Conservation (phyloP, 768 basidiomycete genomes). For the Russula olivacea region DNA sequence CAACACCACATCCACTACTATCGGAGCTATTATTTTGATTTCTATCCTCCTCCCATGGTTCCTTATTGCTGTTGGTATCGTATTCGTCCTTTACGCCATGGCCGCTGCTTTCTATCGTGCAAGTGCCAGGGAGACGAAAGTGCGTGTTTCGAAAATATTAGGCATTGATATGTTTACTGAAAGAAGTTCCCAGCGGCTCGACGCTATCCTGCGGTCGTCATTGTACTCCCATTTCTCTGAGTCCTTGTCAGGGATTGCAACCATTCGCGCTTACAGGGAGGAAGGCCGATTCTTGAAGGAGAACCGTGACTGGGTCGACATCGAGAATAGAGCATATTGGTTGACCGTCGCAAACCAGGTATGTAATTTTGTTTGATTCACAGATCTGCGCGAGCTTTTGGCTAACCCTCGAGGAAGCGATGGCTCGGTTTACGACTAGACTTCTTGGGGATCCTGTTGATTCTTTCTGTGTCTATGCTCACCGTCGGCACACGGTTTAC, state of each 20-base stretch:
- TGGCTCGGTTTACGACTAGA: conserved; percentile 93
- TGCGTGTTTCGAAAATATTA: background rate
- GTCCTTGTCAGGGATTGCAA: conserved; percentile 78
- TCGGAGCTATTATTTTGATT: conserved; percentile 75
- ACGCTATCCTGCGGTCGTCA: conserved; percentile 77
- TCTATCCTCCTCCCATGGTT: conserved; percentile 79
- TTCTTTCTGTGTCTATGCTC: conserved; percentile 75
- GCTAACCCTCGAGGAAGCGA: conserved; percentile 61
- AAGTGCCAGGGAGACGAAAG: conserved; percentile 84
- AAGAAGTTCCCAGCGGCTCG: conserved; percentile 42
- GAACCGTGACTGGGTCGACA: conserved; percentile 69
- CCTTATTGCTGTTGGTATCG: conserved; percentile 61
- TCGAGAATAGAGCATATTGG: conserved; percentile 90
- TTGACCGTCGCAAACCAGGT: conserved; percentile 79
- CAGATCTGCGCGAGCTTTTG: conserved; percentile 46
- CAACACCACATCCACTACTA: conserved; percentile 53
- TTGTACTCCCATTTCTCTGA: conserved; percentile 93
- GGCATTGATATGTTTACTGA: conserved; percentile 4
- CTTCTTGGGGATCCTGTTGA: conserved; percentile 65
- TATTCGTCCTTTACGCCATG: conserved; percentile 58
- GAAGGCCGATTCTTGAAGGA: conserved; percentile 65
- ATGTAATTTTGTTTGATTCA: background rate
- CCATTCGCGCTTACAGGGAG: conserved; percentile 86
- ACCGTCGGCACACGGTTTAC: conserved; percentile 66
- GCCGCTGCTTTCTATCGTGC: conserved; percentile 78